Base-by-base conservation (phyloP, 805 yeast genomes). In the Sugiyamaella lignohabitans region DNA sequence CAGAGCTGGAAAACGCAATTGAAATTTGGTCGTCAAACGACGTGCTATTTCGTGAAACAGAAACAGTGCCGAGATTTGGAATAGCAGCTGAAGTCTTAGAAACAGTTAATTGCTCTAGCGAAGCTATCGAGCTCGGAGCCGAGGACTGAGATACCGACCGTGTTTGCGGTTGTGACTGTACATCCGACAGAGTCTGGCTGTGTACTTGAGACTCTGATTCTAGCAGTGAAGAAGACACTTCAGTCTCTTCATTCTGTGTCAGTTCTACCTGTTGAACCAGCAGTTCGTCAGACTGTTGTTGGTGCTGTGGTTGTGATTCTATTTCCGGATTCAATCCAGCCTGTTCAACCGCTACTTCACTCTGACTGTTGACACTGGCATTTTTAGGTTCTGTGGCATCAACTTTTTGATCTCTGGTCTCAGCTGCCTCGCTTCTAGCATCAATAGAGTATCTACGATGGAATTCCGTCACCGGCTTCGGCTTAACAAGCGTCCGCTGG, bases 311-410 rank as follows among this genome's bases (percentile, higher is more conserved):
- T 14, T 35, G 38, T 16, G 21, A 8, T 35, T 35, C 38, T 35
- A 10, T 8, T 35, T 35, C 32, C n/a, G n/a, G n/a, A n/a, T n/a
- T n/a, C 14, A 27, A 27, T 27, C 32, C 32, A 8, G 8, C 32
- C 11, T 8, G 18, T 19, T 17, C 21, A 6, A 17, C 21, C 38
- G 6, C 21, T 14, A 35, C 21, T 14, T 35, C 21, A 10, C 11
- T 14, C 10, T 27, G 11, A 10, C 32, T 10, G 14, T 27, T 14
- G 32, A 27, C 32, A 10, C 10, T 10, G 10, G 32, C 32, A 10
- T 10, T 49, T 3, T 45, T 42, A 2, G 42, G 44, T 14, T 42
- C 39, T n/a, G 34, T 40, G 16, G 38, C 30, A 36, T 46, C 47
- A 4, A 35, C 49, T n/a, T 14, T 27, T 27, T 18, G 6, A 35